These are phyloP conservation scores for Fraxinus albicans DNA, from an alignment of 305 asterid genomes.

Conservation along the genomic window DNA sequence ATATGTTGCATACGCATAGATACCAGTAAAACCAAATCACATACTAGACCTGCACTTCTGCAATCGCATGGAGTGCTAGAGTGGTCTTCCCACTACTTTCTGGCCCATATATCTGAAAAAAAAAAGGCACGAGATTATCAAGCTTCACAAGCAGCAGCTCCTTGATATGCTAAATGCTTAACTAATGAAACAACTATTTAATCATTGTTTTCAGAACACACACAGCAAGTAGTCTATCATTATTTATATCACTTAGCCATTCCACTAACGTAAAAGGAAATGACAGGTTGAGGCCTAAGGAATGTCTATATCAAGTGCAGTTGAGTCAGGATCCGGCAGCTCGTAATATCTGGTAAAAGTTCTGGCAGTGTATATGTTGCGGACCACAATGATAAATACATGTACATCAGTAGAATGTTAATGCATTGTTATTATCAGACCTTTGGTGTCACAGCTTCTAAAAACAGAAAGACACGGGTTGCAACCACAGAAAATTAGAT, in stretches of 20 bases:
- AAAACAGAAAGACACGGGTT: conserved; percentile 1
- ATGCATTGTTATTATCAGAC: neutral
- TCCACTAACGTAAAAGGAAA: neutral
- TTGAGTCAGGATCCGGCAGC: neutral
- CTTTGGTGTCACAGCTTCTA: neutral
- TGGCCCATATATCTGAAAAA: conserved; percentile 86
- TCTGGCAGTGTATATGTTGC: neutral
- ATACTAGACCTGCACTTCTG: conserved; percentile 97
- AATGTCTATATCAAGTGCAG: neutral
- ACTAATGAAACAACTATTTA: neutral
- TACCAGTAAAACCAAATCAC: conserved; percentile 35
- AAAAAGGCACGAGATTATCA: conserved; percentile 9
- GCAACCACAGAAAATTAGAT: neutral
- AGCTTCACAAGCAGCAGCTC: conserved; percentile 14
- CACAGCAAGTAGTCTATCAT: neutral
- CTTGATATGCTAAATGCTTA: neutral
- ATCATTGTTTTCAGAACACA: neutral
- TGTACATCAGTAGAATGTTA: conserved; percentile 2
- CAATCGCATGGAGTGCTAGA: conserved; percentile 97
- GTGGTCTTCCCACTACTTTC: conserved; percentile 99
- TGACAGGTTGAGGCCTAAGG: neutral
- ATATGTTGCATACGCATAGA: neutral
- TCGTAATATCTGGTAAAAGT: neutral
- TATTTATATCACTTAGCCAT: neutral
- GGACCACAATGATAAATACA: neutral